Evolutionary conservation across 352 stramenopile genomes (phyloP), one percentile per base, ranked within the genome.

Genomic region (Blastocystis sp.): DNA sequence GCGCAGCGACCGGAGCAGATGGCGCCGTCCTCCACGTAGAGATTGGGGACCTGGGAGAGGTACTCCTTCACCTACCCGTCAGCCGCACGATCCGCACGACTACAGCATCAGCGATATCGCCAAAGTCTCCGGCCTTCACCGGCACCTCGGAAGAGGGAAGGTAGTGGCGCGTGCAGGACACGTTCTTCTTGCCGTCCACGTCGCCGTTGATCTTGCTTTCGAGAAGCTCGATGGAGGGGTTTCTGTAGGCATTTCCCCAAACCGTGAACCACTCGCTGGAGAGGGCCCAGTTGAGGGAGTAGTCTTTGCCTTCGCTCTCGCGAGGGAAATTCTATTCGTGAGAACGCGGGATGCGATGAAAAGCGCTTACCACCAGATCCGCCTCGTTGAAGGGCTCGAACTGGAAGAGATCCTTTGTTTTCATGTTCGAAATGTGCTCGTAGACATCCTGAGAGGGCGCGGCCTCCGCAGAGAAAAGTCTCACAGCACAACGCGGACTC

Each of bases 231-330:
- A 41, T 52, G 34, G 48, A 78, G 3, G 76, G 76, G 48, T 86
- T 86, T 81, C 76, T 81, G 45, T 86, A 86, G 9, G 76, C 76
- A 86, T 86, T 86, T 59, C 62, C 62, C 76, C 76, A 86, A 86
- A 86, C 52, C 7, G 76, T 86, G 40, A 86, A 76, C 17, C 41
- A 79, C 41, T 86, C 76, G 62, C 23, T 76, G 5, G 76, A 41
- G 5, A 86, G 52, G 10, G 76, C 60, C 76, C 76, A 86, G 28
- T 86, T 86, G n/a, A 86, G 62, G 10, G 76, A 41, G 34, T 76
- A 86, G 62, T 86, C 52, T 23, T 61, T 70, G 69, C 76, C 76
- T 4, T 11, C 38, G 7, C 19, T 76, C 34, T 45, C 62, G 62
- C 69, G 66, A 59, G 66, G 66, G 23, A 76, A 76, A 76, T 76